phyloP scores from a whole-genome alignment of 2,329 filamentous ascomycete species.

The Rosellinia necatrix region DNA sequence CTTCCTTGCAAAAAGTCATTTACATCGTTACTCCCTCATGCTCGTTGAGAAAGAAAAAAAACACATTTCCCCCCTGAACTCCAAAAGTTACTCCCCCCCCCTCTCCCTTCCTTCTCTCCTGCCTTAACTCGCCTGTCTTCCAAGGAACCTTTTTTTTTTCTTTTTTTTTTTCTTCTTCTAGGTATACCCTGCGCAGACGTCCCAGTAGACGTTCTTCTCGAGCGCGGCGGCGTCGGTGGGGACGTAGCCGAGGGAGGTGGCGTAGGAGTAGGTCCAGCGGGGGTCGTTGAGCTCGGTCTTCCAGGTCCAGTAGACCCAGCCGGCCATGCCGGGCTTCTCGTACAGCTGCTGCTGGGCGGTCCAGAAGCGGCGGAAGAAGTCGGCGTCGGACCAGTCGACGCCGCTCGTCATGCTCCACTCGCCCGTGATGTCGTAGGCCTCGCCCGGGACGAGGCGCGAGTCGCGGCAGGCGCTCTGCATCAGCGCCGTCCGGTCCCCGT shows the following conservation, averaged over 20 bases:
- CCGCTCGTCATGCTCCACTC: constrained; percentile 35
- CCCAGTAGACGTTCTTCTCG: constrained; percentile 33
- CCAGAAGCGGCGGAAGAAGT: constrained; percentile 31
- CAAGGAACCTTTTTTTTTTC: too few relatives aligned
- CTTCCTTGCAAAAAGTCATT: too few relatives aligned
- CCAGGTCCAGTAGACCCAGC: constrained; percentile 35
- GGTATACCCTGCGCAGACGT: constrained; percentile 33
- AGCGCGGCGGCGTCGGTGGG: constrained; percentile 30
- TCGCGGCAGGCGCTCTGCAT: constrained; percentile 34
- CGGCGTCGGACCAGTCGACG: constrained; percentile 22
- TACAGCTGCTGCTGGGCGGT: constrained; percentile 35
- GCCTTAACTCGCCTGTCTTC: too few relatives aligned
- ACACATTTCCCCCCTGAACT: too few relatives aligned
- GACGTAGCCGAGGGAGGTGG: constrained; percentile 26
- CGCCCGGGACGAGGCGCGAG: constrained; percentile 26
- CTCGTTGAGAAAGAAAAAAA: too few relatives aligned
- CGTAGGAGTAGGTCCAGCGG: constrained; percentile 33
- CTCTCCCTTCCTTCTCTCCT: too few relatives aligned
- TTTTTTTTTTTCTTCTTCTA: too few relatives aligned
- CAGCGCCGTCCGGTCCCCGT: constrained; percentile 20
- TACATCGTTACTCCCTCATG: too few relatives aligned
- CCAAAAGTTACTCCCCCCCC: too few relatives aligned
- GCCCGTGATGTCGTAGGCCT: constrained; percentile 31
- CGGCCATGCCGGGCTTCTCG: constrained; percentile 32
- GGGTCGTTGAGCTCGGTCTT: constrained; percentile 33